Conservation (phyloP, 768 basidiomycete genomes). For the Royoungia palumana region DNA sequence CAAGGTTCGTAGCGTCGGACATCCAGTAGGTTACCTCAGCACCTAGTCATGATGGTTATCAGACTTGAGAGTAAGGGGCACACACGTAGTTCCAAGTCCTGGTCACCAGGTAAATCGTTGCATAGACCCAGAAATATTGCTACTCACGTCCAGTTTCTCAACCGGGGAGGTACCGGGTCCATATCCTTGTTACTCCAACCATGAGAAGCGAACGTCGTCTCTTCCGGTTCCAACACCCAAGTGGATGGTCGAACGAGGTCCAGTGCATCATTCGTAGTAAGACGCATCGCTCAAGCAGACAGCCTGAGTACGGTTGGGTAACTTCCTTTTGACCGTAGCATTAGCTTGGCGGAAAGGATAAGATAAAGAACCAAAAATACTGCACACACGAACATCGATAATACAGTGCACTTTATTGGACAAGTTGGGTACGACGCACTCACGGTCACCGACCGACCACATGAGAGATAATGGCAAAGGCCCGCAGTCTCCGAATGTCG, state of each 20-base stretch:
- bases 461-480: too few relatives aligned
- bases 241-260: constrained; percentile 18
- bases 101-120: too few relatives aligned
- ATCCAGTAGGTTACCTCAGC: constrained; percentile 26
- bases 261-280: background rate
- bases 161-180: constrained; percentile 63
- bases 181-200: constrained; percentile 73
- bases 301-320: background rate
- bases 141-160: constrained; percentile 6
- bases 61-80: constrained; percentile 32
- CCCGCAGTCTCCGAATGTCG: too few relatives aligned
- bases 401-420: background rate
- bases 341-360: constrained; percentile 13
- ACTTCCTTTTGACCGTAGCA: constrained; percentile 6
- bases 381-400: background rate
- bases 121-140: too few relatives aligned
- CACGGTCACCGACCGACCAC: too few relatives aligned
- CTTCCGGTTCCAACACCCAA: constrained; percentile 33
- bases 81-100: background rate
- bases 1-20: constrained; percentile 25
- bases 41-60: background rate
- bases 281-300: constrained; percentile 10
- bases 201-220: constrained; percentile 50
- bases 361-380: background rate
- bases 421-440: background rate